phyloP scores from a whole-genome alignment of 2,329 filamentous ascomycete species.

The Penicillium sp. region DNA sequence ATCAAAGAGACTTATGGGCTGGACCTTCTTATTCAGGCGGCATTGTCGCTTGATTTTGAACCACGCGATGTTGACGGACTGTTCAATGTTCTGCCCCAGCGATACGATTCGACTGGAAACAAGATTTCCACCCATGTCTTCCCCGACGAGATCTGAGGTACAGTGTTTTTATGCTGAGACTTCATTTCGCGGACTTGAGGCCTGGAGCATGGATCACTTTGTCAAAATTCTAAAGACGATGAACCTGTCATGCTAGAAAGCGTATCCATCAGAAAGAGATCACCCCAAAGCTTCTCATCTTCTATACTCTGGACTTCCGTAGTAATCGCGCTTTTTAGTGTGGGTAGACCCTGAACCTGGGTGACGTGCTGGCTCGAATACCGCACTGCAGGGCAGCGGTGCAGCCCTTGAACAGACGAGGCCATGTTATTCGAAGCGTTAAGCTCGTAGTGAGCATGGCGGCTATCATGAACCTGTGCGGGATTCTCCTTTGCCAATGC shows the following conservation, averaged over 20 bases:
- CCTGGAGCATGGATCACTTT: neutral
- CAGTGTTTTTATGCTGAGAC: neutral
- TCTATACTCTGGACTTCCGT: neutral
- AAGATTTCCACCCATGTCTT: slow-evolving; percentile 32
- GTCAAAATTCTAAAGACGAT: neutral
- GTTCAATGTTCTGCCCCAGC: slow-evolving; percentile 28
- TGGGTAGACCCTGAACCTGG: slow-evolving; percentile 5
- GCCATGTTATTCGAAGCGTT: neutral
- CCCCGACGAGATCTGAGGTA: neutral
- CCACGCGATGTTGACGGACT: slow-evolving; percentile 38
- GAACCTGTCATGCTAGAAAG: neutral
- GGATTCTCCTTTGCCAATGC: slow-evolving; percentile 9
- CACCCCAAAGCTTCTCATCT: neutral
- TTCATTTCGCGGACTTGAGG: neutral
- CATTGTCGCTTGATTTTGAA: slow-evolving; percentile 37
- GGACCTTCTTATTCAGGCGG: slow-evolving; percentile 27
- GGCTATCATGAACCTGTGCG: neutral
- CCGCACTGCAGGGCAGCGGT: slow-evolving; percentile 20
- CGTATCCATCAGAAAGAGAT: neutral
- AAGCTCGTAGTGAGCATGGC: neutral
- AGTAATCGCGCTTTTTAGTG: neutral
- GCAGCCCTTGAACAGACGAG: neutral
- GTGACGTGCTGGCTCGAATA: slow-evolving; percentile 9
- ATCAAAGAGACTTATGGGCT: slow-evolving; percentile 39
- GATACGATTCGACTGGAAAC: slow-evolving; percentile 32